Base-by-base conservation (phyloP, 768 basidiomycete species). In the Filobasidium floriforme region DNA sequence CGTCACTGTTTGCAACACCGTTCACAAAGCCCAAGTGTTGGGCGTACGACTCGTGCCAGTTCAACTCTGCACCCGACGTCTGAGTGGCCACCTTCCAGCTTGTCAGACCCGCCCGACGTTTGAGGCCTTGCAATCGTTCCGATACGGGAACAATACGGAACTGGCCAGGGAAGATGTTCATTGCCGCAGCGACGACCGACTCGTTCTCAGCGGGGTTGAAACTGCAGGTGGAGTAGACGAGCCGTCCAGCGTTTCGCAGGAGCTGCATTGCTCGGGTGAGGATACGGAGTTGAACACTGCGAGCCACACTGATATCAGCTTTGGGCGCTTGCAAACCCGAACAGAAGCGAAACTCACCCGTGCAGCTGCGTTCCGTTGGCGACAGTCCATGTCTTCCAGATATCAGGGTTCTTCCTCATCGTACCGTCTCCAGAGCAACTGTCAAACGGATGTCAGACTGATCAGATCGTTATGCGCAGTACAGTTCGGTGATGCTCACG, bases 191-290 rank as follows among this genome's bases (percentile, higher is more conserved):
- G 41, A 98, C 82, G 68, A 98, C 94, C 9, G 96, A 91, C 77
- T 99, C 96, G 75, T 99, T 97, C 79, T 99, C 96, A 14, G 92
- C 84, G 1, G 96, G 96, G 77, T 98, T 98, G 70, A 98, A 81
- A 0, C 93, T 97, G 73, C 96, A 98, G 0, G 96, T 99, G 6
- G 96, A 98, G 77, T 98, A 99, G 19, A 98, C 93, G 68, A 98
- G 88, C 41, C 89, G 86, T 9, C 93, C 94, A n/a, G 87, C 85
- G 37, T 87, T 86, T 68, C 84, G 83, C 46, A 99, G 84, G 80
- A 98, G 84, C 64, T 87, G 86, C 89, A 99, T 96, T 0, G 88
- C 94, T 22, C 96, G 88, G 67, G 88, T 83, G 22, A 98, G 83
- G 71, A 99, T 98, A 22, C 96, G 88, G 46, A 92, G 81, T 75